Percentiles rank a stretch among this genome's conserved stretches.
phyloP scores from a whole-genome alignment of 75 land plant genomes.

The Pinus tabuliformis region DNA sequence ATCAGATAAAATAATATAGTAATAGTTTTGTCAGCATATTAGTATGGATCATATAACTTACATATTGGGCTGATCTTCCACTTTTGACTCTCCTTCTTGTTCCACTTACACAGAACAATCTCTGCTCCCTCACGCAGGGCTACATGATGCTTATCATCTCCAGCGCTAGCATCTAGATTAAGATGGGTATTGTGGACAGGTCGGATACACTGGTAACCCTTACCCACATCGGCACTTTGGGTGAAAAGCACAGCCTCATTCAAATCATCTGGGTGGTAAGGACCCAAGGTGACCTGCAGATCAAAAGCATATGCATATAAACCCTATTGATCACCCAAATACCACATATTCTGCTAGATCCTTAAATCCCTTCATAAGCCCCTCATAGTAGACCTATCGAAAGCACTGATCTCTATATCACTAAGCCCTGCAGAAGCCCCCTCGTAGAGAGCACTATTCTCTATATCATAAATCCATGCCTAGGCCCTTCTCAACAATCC shows the following conservation, averaged over 20 bases:
- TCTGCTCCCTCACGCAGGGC: not conserved
- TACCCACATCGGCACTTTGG: constrained; percentile 16
- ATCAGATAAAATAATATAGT: too few species aligned
- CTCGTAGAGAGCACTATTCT: not conserved
- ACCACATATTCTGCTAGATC: too few species aligned
- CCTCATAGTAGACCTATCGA: too few species aligned
- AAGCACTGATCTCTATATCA: not conserved
- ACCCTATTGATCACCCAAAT: not conserved
- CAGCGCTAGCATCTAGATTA: constrained; percentile 10
- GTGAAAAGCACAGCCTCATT: constrained; percentile 17
- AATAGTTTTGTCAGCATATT: too few species aligned
- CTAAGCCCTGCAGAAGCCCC: not conserved
- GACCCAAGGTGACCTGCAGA: constrained; percentile 3
- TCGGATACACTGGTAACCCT: constrained; percentile 12
- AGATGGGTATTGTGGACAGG: constrained; percentile 11
- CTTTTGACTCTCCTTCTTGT: constrained; percentile 31
- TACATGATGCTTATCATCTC: not conserved
- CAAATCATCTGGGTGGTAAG: constrained; percentile 2
- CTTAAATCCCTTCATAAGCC: not conserved
- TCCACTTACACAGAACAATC: constrained; percentile 7
- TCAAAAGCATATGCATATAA: not conserved
- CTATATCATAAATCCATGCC: not conserved
- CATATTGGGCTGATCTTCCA: constrained; percentile 21
- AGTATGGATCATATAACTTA: not conserved
- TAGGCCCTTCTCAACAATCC: too few species aligned